phyloP scores from a whole-genome alignment of 257 asterid genomes.

The Handroanthus guayacan region DNA sequence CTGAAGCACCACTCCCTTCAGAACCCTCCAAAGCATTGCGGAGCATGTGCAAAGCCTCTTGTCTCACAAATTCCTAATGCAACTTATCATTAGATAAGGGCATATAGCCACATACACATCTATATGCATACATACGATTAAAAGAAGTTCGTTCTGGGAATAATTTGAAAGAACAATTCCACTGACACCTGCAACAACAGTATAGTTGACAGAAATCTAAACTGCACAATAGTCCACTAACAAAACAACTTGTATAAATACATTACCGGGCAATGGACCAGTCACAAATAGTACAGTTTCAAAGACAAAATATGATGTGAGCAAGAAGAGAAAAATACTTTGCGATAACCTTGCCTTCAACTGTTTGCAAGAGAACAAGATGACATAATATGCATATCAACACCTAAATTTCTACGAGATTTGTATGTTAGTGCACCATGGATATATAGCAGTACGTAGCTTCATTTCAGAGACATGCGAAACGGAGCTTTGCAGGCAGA shows the following conservation, averaged over 20 bases:
- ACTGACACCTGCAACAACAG: background rate
- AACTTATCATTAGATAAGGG: slow-evolving; percentile 40
- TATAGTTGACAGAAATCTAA: slow-evolving; percentile 29
- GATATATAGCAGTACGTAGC: background rate
- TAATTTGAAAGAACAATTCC: slow-evolving; percentile 2
- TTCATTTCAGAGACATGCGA: slow-evolving; percentile 20
- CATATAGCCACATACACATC: background rate
- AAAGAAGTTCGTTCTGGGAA: slow-evolving; percentile 20
- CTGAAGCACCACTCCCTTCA: slow-evolving; percentile 79
- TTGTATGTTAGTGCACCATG: slow-evolving; percentile 10
- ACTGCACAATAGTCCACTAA: slow-evolving; percentile 30
- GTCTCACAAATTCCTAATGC: slow-evolving; percentile 91
- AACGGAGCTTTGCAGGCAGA: slow-evolving; percentile 13
- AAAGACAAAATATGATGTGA: slow-evolving; percentile 27
- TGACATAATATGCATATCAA: slow-evolving; percentile 20
- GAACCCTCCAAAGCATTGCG: slow-evolving; percentile 97
- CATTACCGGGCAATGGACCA: slow-evolving; percentile 12
- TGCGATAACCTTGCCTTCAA: slow-evolving; percentile 25
- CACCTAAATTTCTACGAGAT: slow-evolving; percentile 14
- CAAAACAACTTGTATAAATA: background rate
- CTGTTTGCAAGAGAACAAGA: slow-evolving; percentile 34
- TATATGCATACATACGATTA: background rate
- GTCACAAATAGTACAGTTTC: slow-evolving; percentile 16
- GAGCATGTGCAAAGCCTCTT: slow-evolving; percentile 97
- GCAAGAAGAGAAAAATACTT: slow-evolving; percentile 29